Conservation (phyloP, 2,329 filamentous ascomycete genomes). For the Periconia digitata region DNA sequence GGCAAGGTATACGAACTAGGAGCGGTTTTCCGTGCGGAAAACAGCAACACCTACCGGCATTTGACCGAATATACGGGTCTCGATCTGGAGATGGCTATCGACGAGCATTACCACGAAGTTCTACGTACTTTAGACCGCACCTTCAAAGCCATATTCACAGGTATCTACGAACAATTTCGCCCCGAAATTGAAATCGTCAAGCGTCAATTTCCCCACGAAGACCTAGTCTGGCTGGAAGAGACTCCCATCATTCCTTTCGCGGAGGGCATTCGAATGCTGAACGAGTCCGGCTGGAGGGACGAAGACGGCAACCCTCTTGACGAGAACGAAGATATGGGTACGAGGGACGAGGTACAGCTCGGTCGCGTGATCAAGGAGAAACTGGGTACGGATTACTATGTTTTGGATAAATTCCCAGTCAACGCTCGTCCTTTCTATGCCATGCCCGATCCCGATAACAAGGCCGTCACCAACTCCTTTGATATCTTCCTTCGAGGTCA, state of each 20-base stretch:
- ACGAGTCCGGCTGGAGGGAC: conserved; percentile 72
- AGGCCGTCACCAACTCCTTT: conserved; percentile 82
- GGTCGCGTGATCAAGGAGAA: conserved; percentile 84
- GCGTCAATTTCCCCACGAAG: conserved; percentile 80
- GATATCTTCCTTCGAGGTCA: conserved; percentile 94
- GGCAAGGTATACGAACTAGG: conserved; percentile 87
- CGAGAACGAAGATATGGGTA: conserved; percentile 77
- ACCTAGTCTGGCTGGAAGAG: conserved; percentile 83
- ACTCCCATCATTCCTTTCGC: conserved; percentile 80
- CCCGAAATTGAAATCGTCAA: conserved; percentile 79
- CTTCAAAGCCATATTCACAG: conserved; percentile 77
- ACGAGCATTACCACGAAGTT: conserved; percentile 86
- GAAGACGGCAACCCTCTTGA: conserved; percentile 74
- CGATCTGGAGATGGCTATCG: conserved; percentile 90
- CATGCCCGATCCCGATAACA: conserved; percentile 75
- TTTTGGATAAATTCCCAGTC: conserved; percentile 88
- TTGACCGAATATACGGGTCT: conserved; percentile 93
- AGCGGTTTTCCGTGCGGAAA: conserved; percentile 89
- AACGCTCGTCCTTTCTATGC: conserved; percentile 89
- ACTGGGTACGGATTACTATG: conserved; percentile 87
- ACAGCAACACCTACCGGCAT: conserved; percentile 93
- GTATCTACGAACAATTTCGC: conserved; percentile 67
- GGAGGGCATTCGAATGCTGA: conserved; percentile 79
- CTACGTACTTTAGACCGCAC: conserved; percentile 75
- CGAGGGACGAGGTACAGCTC: conserved; percentile 82